Evolutionary conservation across 129 eudicot genomes (phyloP).

Genomic region (Artemisia annua): DNA sequence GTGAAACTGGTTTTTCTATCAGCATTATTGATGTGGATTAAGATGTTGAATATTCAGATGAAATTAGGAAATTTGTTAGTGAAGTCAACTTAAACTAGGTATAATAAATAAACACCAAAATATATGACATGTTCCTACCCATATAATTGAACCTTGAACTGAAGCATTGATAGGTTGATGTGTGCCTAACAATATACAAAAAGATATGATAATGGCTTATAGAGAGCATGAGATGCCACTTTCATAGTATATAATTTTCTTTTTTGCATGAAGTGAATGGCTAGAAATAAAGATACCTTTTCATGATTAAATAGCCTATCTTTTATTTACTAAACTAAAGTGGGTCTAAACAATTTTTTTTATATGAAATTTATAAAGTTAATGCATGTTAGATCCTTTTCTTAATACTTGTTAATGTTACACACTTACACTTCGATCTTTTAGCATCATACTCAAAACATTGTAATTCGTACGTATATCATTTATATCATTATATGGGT

Average conservation of each 20-base stretch:
- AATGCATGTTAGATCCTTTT: neutral
- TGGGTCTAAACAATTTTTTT: slow-evolving; percentile 14
- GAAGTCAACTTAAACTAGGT: slow-evolving; percentile 15
- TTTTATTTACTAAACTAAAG: neutral
- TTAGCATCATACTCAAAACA: neutral
- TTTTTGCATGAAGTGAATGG: slow-evolving; percentile 5
- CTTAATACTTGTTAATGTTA: no score
- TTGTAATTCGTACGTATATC: neutral
- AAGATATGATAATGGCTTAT: slow-evolving; percentile 24
- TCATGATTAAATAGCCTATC: neutral
- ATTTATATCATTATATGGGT: no score
- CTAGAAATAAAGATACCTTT: slow-evolving; percentile 23
- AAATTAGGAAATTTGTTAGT: slow-evolving; percentile 1
- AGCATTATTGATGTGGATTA: neutral
- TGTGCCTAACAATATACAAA: slow-evolving; percentile 22
- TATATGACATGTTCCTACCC: slow-evolving; percentile 2
- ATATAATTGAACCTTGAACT: slow-evolving; percentile 18
- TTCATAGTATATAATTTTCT: neutral
- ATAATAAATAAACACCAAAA: neutral
- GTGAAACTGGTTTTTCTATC: neutral
- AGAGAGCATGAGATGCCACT: slow-evolving; percentile 37
- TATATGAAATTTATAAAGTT: neutral
- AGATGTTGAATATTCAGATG: neutral
- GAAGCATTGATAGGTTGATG: slow-evolving; percentile 9
- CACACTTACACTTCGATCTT: neutral